Percentiles rank a stretch among this genome's conserved stretches.
These are phyloP conservation scores for Boletus reticuloceps DNA, from an alignment of 768 basidiomycete species.

Conservation along the genomic window DNA sequence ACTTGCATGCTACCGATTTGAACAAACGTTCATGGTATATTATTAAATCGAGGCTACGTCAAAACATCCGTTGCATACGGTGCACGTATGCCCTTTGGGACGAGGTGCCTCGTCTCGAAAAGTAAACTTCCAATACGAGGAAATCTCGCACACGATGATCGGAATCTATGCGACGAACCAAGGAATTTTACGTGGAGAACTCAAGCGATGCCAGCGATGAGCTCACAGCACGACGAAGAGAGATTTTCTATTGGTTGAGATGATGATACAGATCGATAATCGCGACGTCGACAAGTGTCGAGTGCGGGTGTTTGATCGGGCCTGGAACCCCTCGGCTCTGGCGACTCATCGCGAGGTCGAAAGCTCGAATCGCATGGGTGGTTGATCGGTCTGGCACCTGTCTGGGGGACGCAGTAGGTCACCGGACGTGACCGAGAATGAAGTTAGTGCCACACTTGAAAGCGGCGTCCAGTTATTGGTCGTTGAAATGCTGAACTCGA, in stretches of 20 bases:
- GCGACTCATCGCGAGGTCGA: slow-evolving; percentile 6
- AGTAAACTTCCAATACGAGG: slow-evolving; percentile 10
- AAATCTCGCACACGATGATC: slow-evolving; percentile 9
- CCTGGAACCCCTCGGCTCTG: slow-evolving; percentile 16
- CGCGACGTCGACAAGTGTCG: slow-evolving; percentile 4
- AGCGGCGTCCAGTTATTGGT: neutral
- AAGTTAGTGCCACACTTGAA: neutral
- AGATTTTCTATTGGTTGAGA: slow-evolving; percentile 16
- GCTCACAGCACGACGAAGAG: neutral
- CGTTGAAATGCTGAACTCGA: neutral
- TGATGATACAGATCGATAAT: slow-evolving; percentile 17
- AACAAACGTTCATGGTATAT: slow-evolving; percentile 7
- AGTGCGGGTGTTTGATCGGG: slow-evolving; percentile 5
- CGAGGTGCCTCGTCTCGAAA: slow-evolving; percentile 8
- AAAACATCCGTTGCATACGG: slow-evolving; percentile 13
- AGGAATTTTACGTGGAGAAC: slow-evolving; percentile 24
- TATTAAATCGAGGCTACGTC: slow-evolving; percentile 2
- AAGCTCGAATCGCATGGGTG: neutral
- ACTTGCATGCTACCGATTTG: neutral
- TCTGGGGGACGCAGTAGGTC: neutral
- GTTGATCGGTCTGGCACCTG: neutral
- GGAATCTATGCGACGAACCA: slow-evolving; percentile 4
- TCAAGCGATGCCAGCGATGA: slow-evolving; percentile 9
- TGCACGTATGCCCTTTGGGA: slow-evolving; percentile 14
- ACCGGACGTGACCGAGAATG: too few relatives aligned